Conservation (phyloP, 1,284 basidiomycete species). For the Lignosus rhinocerotis region DNA sequence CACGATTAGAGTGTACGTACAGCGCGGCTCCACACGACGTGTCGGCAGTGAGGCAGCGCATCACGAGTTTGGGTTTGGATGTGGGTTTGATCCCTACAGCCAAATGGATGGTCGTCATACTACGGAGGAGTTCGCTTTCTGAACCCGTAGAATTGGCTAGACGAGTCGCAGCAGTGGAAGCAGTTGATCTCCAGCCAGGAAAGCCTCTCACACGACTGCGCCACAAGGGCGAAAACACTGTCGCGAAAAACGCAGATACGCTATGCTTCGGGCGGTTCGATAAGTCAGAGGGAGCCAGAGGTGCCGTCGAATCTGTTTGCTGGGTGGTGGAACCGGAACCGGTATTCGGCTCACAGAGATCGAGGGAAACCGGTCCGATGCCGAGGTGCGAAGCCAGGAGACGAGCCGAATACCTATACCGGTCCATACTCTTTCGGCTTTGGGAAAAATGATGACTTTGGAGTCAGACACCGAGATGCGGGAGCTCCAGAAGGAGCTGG, state of each 20-base stretch:
- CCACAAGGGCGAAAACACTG: background rate
- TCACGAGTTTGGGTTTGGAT: background rate
- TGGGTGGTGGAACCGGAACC: background rate
- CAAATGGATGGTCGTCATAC: background rate
- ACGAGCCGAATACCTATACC: constrained; percentile 1
- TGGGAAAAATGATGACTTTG: constrained; percentile 3
- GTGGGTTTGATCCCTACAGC: background rate
- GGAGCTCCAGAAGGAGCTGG: background rate
- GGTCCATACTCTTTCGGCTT: constrained; percentile 2
- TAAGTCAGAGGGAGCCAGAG: background rate
- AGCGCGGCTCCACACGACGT: background rate
- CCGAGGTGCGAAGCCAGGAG: constrained; percentile 8
- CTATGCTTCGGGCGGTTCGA: background rate
- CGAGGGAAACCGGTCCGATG: constrained; percentile 14
- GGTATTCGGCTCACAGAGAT: background rate
- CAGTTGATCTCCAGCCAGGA: background rate
- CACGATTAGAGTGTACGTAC: background rate
- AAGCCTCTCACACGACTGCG: background rate
- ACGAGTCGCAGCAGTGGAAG: background rate
- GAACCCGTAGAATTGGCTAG: background rate
- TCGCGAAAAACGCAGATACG: background rate
- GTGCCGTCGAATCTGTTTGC: constrained; percentile 1
- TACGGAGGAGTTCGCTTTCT: background rate
- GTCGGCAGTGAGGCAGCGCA: background rate
- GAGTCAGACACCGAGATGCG: constrained; percentile 11